Conservation (phyloP, 371 early-diverging fungal species). For the Smittium mucronatum region DNA sequence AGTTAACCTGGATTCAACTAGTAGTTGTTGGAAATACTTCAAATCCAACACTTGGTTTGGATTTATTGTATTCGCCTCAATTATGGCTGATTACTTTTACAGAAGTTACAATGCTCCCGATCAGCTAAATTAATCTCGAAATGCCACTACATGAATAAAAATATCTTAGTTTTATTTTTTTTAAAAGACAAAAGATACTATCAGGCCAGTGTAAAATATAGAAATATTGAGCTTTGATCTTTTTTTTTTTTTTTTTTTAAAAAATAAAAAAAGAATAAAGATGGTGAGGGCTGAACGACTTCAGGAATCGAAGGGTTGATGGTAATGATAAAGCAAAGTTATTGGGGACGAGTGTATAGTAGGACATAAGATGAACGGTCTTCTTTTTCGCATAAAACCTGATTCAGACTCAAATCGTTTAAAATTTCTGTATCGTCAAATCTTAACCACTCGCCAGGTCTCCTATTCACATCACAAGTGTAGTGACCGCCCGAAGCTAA, state of each 20-base stretch:
- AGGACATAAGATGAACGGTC: slow-evolving; percentile 45
- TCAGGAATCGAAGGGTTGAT: no score
- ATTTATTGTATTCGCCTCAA: slow-evolving; percentile 54
- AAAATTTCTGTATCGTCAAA: slow-evolving; percentile 78
- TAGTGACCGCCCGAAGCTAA: slow-evolving; percentile 90
- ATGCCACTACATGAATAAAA: no score
- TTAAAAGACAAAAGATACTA: no score
- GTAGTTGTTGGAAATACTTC: slow-evolving; percentile 59
- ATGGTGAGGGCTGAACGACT: no score
- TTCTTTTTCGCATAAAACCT: slow-evolving; percentile 31
- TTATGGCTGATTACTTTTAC: slow-evolving; percentile 41
- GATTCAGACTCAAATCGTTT: slow-evolving; percentile 49
- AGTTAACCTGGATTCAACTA: slow-evolving; percentile 50
- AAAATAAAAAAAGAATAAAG: no score
- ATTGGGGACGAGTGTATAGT: no score
- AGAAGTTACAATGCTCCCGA: neutral
- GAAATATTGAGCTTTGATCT: no score
- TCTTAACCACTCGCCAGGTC: slow-evolving; percentile 70
- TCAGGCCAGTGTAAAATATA: no score
- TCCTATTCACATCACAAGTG: slow-evolving; percentile 76
- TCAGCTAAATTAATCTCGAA: no score
- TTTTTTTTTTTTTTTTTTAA: no score
- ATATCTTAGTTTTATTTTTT: no score
- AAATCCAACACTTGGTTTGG: slow-evolving; percentile 65
- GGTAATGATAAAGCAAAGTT: no score